Evolutionary conservation across 441 rosid species (phyloP).

Genomic region (Gossypium davidsonii): DNA sequence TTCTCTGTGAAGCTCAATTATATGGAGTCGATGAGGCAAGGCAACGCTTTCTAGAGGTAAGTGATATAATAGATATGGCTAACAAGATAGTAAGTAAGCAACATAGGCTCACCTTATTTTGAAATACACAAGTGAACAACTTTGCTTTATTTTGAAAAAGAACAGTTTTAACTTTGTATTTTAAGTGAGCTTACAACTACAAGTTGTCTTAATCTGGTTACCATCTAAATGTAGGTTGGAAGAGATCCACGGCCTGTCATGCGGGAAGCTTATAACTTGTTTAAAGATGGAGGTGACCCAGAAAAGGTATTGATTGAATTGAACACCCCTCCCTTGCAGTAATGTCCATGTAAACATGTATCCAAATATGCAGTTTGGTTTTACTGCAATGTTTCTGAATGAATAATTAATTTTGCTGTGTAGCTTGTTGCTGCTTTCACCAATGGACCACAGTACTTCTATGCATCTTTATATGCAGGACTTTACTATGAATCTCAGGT

Average conservation of each 20-base stretch:
- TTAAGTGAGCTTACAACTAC: not conserved
- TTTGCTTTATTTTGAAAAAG: not conserved
- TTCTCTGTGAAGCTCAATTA: conserved; percentile 70
- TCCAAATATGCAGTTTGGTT: not conserved
- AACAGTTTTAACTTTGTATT: not conserved
- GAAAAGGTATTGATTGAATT: conserved; percentile 45
- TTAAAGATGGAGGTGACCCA: conserved; percentile 82
- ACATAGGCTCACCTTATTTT: not conserved
- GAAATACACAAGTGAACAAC: not conserved
- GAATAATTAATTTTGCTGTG: not conserved
- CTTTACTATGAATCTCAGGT: conserved; percentile 83
- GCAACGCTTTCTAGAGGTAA: conserved; percentile 61
- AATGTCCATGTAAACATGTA: not conserved
- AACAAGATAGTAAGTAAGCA: not conserved
- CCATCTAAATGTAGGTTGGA: conserved; percentile 54
- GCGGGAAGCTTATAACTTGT: conserved; percentile 71
- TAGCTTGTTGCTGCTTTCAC: conserved; percentile 63
- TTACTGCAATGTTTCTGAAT: not conserved
- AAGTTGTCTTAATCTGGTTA: not conserved
- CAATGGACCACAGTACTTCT: conserved; percentile 48
- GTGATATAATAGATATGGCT: not conserved
- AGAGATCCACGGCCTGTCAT: conserved; percentile 82
- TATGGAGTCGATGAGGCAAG: conserved; percentile 65
- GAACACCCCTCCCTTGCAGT: not conserved
- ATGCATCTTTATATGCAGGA: conserved; percentile 74